Percentiles rank a stretch among this genome's conserved stretches.
Conservation (phyloP, 2,329 filamentous ascomycete species). For the Cordyceps pruinosa region DNA sequence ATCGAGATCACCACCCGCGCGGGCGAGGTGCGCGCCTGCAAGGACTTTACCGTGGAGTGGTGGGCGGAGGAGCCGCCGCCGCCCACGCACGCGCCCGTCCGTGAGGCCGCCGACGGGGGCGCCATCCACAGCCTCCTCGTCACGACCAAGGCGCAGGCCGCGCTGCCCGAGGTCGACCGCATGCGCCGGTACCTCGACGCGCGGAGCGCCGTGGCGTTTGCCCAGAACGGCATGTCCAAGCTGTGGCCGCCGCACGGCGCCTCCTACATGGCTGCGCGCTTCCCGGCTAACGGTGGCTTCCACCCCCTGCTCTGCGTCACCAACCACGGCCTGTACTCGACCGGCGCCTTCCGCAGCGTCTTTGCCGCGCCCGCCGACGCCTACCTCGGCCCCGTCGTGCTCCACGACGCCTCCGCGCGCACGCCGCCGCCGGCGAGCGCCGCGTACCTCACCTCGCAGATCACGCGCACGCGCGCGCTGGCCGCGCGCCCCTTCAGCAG, state of each 20-base stretch:
- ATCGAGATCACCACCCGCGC: slow-evolving; percentile 37
- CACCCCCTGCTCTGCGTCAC: slow-evolving; percentile 64
- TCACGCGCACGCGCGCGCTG: slow-evolving; percentile 38
- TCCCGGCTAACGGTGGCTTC: slow-evolving; percentile 38
- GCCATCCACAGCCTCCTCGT: slow-evolving; percentile 68
- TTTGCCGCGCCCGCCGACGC: slow-evolving; percentile 46
- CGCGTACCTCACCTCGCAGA: slow-evolving; percentile 34
- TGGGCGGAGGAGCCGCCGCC: slow-evolving; percentile 40
- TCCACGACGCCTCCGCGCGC: slow-evolving; percentile 18
- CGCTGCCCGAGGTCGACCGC: slow-evolving; percentile 51
- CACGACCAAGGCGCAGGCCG: slow-evolving; percentile 65
- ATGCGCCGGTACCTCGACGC: slow-evolving; percentile 56
- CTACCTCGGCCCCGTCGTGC: slow-evolving; percentile 39
- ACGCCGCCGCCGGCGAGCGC: slow-evolving; percentile 12
- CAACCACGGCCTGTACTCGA: slow-evolving; percentile 49
- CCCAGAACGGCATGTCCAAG: slow-evolving; percentile 82
- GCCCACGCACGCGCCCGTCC: slow-evolving; percentile 20
- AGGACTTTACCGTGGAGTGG: slow-evolving; percentile 45
- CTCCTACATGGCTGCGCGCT: slow-evolving; percentile 36
- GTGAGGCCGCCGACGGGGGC: slow-evolving; percentile 33
- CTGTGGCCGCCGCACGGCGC: slow-evolving; percentile 48
- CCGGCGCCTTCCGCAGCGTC: slow-evolving; percentile 43
- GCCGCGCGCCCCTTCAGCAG: slow-evolving; percentile 32
- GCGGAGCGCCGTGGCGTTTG: slow-evolving; percentile 68
- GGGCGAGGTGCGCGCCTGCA: slow-evolving; percentile 24